Base-by-base conservation (phyloP, 139 green algal species). In the Yamagishiella unicocca region DNA sequence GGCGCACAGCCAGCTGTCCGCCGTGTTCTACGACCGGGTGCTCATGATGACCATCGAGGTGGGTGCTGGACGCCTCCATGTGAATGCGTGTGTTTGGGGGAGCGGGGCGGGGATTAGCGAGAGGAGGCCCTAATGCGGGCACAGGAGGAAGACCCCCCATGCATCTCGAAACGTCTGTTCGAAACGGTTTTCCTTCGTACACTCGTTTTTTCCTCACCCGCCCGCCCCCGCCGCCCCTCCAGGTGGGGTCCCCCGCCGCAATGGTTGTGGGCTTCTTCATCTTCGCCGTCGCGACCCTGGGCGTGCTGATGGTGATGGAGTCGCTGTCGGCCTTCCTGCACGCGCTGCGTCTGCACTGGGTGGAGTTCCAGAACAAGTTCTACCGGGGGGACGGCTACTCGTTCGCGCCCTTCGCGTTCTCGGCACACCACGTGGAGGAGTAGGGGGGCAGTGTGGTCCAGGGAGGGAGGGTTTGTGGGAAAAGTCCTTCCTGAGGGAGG, bases 241-340 rank as follows among this genome's bases (percentile, higher is more conserved):
- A 75, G 61, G 3, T 38, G 8, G n/a, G 2, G 62, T 37, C 24
- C 4, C 35, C 54, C 46, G 50, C 29, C 25, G 77, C 77, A 2
- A 58, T 88, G n/a, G 71, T 78, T 71, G 82, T 93, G 92, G 96
- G 93, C 27, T 99, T 99, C 90, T 97, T 96, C 66, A 94, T 99
- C 25, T 99, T 98, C 87, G 89, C 93, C 22, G 92, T 91, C 19
- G 96, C 96, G 33, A 99, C 98, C 0, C 83, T 99, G 83, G 97
- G 95, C 42, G 98, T 99, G 90, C 93, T 99, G 62, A 99, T 99
- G 96, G 91, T 98, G 6, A 99, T 99, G 98, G 98, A 99, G 93
- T 96, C 93, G 22, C 94, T 99, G 38, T 97, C 93, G 17, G 98
- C 98, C 45, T 99, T 99, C 93, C 94, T 99, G 68, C 98, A 99